phyloP scores from a whole-genome alignment of 306 rosid species.

The Vigna radiata region DNA sequence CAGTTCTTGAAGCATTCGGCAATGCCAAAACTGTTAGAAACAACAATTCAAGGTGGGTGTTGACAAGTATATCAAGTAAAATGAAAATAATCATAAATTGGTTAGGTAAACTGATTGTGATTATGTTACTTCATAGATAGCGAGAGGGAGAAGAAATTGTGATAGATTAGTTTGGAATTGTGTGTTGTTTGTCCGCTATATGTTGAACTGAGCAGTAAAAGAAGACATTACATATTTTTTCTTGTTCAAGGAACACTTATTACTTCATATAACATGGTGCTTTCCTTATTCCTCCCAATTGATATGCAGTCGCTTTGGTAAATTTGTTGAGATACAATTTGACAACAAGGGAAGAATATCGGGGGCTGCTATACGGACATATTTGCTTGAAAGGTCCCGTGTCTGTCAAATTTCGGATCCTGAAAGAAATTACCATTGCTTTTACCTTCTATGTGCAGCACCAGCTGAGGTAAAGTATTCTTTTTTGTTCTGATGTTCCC shows the following conservation, averaged over 20 bases:
- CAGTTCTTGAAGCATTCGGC: slow-evolving; percentile 99
- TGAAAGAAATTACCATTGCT: slow-evolving; percentile 98
- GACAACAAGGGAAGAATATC: slow-evolving; percentile 99
- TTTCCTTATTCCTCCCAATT: slow-evolving; percentile 45
- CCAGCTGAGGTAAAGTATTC: slow-evolving; percentile 81
- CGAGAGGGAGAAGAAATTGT: background rate
- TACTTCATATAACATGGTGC: slow-evolving; percentile 31
- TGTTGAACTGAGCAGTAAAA: slow-evolving; percentile 24
- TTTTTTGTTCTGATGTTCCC: slow-evolving; percentile 40
- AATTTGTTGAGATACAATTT: slow-evolving; percentile 98
- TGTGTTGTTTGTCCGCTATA: slow-evolving; percentile 24
- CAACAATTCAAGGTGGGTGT: slow-evolving; percentile 95
- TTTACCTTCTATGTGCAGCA: slow-evolving; percentile 98
- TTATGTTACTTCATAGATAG: slow-evolving; percentile 1
- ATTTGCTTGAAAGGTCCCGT: slow-evolving; percentile 98
- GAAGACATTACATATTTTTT: background rate
- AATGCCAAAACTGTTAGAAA: slow-evolving; percentile 99
- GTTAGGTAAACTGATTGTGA: slow-evolving; percentile 31
- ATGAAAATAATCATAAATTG: slow-evolving; percentile 28
- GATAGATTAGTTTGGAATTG: slow-evolving; percentile 26
- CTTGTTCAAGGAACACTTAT: slow-evolving; percentile 13
- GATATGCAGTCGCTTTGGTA: slow-evolving; percentile 98
- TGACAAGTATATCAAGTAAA: slow-evolving; percentile 31
- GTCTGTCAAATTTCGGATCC: slow-evolving; percentile 98
- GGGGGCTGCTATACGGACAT: slow-evolving; percentile 96